phyloP scores from a whole-genome alignment of 1,284 basidiomycete species.

The Papiliotrema terrestris region DNA sequence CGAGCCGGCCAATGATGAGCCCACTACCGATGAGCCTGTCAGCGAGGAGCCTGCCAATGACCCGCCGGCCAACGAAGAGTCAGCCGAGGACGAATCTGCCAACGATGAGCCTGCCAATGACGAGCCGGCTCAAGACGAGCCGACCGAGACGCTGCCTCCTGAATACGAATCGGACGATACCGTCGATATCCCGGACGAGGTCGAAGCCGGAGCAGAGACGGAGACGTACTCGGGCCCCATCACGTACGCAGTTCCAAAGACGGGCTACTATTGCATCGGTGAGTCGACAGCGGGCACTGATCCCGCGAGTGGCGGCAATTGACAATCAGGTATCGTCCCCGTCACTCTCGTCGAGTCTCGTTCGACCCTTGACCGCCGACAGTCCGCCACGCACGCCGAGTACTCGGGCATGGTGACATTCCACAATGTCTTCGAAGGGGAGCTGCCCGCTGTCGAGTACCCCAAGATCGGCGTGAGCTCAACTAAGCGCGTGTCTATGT shows the following conservation, averaged over 20 bases:
- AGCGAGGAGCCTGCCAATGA: neutral
- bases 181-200: neutral
- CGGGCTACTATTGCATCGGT: constrained; percentile 95
- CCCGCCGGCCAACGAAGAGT: neutral
- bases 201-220: constrained; percentile 10
- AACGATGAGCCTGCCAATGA: neutral
- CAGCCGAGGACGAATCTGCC: neutral
- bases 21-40: neutral
- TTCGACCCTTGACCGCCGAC: constrained; percentile 16
- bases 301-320: constrained; percentile 2
- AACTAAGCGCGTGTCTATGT: neutral
- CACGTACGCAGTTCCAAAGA: constrained; percentile 78
- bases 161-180: neutral
- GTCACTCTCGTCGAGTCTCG: constrained; percentile 59
- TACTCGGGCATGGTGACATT: constrained; percentile 82
- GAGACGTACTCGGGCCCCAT: constrained; percentile 36
- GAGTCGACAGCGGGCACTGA: constrained; percentile 41
- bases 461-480: constrained; percentile 93
- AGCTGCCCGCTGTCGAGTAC: constrained; percentile 88
- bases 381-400: constrained; percentile 61
- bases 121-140: neutral
- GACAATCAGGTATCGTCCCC: constrained; percentile 68
- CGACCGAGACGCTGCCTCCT: neutral
- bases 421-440: constrained; percentile 82
- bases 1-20: neutral